Conservation (phyloP, 192 early-diverging fungal species). For the Coemansia sp. region DNA sequence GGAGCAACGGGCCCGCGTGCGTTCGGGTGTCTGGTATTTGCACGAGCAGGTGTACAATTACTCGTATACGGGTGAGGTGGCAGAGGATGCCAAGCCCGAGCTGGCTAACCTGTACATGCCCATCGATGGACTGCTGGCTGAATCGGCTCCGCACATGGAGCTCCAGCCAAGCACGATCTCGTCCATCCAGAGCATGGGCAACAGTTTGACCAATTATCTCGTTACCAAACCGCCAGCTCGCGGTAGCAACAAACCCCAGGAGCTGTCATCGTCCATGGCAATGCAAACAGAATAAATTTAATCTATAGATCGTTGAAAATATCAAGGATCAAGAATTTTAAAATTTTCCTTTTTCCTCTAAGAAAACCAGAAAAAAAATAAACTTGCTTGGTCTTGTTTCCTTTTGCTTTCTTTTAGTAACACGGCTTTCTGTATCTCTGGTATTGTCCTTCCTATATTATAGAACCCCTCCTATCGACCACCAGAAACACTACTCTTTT, state of each 20-base stretch:
- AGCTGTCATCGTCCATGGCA: neutral
- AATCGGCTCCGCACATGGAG: conserved; percentile 13
- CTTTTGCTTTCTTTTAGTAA: conserved; percentile 1
- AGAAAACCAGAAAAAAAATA: neutral
- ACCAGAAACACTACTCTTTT: neutral
- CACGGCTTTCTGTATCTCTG: neutral
- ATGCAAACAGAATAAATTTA: neutral
- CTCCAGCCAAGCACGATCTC: conserved; percentile 9
- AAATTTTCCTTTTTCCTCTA: neutral
- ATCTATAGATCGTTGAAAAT: neutral
- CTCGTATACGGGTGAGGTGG: conserved; percentile 54
- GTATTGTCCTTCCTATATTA: neutral
- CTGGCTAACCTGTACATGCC: conserved; percentile 43
- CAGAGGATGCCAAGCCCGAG: conserved; percentile 35
- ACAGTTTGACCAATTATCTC: conserved; percentile 35
- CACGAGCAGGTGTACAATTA: conserved; percentile 93
- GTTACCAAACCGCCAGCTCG: conserved; percentile 10
- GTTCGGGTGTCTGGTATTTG: conserved; percentile 81
- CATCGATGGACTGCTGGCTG: conserved; percentile 34
- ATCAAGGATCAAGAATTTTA: neutral
- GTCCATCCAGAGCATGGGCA: conserved; percentile 17
- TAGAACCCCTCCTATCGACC: neutral
- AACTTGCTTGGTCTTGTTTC: neutral
- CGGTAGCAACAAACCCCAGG: conserved; percentile 3
- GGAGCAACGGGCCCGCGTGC: conserved; percentile 28